These are phyloP conservation scores for Nakazawaea wyomingensis DNA, from an alignment of 805 yeast species.

Conservation along the genomic window DNA sequence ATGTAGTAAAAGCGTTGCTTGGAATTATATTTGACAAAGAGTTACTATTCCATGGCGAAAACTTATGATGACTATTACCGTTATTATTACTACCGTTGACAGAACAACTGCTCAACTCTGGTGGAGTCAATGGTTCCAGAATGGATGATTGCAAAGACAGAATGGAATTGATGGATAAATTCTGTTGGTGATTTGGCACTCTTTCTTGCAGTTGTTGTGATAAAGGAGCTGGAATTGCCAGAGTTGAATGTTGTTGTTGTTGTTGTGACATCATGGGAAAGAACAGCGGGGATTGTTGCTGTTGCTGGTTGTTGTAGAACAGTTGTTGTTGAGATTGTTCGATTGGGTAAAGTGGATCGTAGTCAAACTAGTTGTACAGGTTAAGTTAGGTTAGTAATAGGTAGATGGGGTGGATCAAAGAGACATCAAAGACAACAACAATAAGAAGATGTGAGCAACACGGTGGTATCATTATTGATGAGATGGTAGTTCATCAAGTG, in stretches of 20 bases:
- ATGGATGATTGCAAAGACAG: slow-evolving; percentile 12
- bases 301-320: slow-evolving; percentile 10
- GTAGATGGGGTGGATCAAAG: too few relatives aligned
- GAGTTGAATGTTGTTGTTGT: slow-evolving; percentile 3
- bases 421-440: too few relatives aligned
- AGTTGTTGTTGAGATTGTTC: slow-evolving; percentile 10
- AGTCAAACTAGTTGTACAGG: too few relatives aligned
- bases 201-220: slow-evolving; percentile 10
- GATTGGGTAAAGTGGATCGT: neutral
- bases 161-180: slow-evolving; percentile 14
- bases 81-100: neutral
- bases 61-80: slow-evolving; percentile 2
- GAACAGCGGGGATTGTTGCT: slow-evolving; percentile 17
- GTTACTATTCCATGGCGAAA: slow-evolving; percentile 14
- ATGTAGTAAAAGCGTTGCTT: neutral
- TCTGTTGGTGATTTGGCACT: slow-evolving; percentile 12
- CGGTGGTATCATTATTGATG: too few relatives aligned
- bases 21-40: neutral
- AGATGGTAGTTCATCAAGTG: too few relatives aligned
- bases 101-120: slow-evolving; percentile 13
- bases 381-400: too few relatives aligned
- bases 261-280: neutral
- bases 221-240: slow-evolving; percentile 9
- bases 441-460: too few relatives aligned
- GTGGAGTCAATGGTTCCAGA: slow-evolving; percentile 16